Conservation (phyloP, 257 asterid species). For the Jasminum sambac region DNA sequence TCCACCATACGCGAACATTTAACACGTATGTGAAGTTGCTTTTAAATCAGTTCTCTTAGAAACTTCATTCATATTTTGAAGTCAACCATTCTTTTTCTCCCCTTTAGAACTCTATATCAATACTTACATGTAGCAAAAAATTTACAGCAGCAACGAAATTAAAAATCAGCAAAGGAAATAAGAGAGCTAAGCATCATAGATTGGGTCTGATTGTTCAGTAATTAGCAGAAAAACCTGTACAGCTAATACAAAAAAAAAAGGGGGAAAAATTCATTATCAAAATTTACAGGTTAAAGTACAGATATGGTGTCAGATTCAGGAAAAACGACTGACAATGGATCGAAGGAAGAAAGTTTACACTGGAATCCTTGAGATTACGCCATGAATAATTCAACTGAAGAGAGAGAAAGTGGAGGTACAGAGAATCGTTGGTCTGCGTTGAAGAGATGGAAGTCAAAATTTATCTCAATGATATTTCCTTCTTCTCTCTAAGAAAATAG, state of each 20-base stretch:
- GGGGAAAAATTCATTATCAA: neutral
- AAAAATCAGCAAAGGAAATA: constrained; percentile 7
- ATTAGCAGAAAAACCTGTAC: constrained; percentile 4
- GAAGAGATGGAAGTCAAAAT: constrained; percentile 40
- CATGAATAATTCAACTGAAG: constrained; percentile 27
- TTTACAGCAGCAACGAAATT: constrained; percentile 19
- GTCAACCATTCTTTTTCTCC: neutral
- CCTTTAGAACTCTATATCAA: constrained; percentile 11
- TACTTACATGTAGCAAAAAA: constrained; percentile 1
- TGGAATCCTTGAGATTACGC: constrained; percentile 22
- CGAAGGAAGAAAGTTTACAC: constrained; percentile 36
- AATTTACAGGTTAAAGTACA: constrained; percentile 2
- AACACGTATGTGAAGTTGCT: neutral
- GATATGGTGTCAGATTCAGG: constrained; percentile 25
- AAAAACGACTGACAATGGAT: constrained; percentile 21
- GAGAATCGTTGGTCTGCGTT: constrained; percentile 9
- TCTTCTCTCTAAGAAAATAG: neutral
- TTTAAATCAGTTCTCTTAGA: neutral
- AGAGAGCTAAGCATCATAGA: constrained; percentile 16
- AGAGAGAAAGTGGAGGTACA: constrained; percentile 19
- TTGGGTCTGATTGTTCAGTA: neutral
- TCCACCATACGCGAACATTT: neutral
- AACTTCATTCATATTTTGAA: constrained; percentile 1
- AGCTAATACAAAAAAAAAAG: constrained; percentile 8
- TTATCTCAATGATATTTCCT: constrained; percentile 17